Conservation (phyloP, 192 early-diverging fungal species). For the Backusella psychrophila region DNA sequence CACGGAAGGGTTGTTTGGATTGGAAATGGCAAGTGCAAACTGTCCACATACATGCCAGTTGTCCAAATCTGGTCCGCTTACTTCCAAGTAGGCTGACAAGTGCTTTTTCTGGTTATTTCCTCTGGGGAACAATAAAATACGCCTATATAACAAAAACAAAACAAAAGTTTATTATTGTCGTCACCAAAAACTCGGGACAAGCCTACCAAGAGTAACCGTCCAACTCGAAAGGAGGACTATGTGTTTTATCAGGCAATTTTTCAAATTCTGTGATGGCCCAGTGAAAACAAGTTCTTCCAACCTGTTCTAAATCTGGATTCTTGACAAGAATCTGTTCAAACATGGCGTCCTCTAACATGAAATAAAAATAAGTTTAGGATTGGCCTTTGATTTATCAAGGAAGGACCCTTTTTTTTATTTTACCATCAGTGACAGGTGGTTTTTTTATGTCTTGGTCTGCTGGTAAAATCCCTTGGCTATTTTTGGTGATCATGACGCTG, state of each 20-base stretch:
- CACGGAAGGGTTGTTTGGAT: slow-evolving; percentile 64
- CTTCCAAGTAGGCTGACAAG: slow-evolving; percentile 86
- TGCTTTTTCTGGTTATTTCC: slow-evolving; percentile 75
- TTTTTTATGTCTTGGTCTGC: not conserved
- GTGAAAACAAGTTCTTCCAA: slow-evolving; percentile 9
- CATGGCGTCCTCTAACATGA: slow-evolving; percentile 11
- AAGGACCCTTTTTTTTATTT: not conserved
- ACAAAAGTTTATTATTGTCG: too few relatives aligned
- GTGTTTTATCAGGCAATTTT: slow-evolving; percentile 12
- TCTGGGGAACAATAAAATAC: slow-evolving; percentile 82
- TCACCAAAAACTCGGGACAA: not conserved
- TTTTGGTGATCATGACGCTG: not conserved
- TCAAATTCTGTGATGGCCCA: slow-evolving; percentile 32
- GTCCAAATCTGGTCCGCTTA: slow-evolving; percentile 63
- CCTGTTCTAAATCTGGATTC: slow-evolving; percentile 22
- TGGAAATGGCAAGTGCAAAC: slow-evolving; percentile 78
- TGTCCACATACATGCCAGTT: slow-evolving; percentile 81
- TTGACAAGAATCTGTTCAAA: slow-evolving; percentile 21
- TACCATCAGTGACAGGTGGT: slow-evolving; percentile 1
- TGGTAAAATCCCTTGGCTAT: not conserved
- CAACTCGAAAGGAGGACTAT: slow-evolving; percentile 25
- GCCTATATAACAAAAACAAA: slow-evolving; percentile 5
- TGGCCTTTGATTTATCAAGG: too few relatives aligned
- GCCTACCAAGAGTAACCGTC: slow-evolving; percentile 26
- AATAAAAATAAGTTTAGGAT: not conserved